Base-by-base conservation (phyloP, 495 filamentous ascomycete species). In the Podospora fimiseda region DNA sequence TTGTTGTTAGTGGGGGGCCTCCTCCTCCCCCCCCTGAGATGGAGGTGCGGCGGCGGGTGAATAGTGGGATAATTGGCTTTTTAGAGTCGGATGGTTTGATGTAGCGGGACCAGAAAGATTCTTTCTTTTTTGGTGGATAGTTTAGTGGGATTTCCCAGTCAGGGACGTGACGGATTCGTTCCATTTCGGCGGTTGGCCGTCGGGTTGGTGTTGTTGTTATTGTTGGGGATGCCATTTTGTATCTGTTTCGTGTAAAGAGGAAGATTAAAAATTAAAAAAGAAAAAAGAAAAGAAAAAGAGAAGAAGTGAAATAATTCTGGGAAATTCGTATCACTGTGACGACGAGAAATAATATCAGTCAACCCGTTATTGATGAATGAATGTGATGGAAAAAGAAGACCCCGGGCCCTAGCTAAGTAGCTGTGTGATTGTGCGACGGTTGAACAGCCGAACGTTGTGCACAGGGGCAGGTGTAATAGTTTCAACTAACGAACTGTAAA, bases 61-160 rank as follows among this genome's bases (percentile, higher is more conserved):
- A n/a, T n/a, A n/a, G n/a, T n/a, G 20, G 22, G 2, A n/a, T 9
- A 16, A 47, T 19, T 44, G 15, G 3, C n/a, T 15, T 21, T 3
- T n/a, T 33, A 2, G 44, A 47, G 20, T 2, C 8, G 2, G 6
- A 13, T n/a, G 43, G n/a, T 3, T 15, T 3, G 4, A 23, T n/a
- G 6, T 46, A 21, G 9, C 20, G 18, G n/a, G 20, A 14, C 14
- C 8, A 4, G 9, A 30, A 33, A 1, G 23, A 30, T 8, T 30
- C 14, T 22, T 24, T 47, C 44, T 47, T 47, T 11, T n/a, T 24
- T 9, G 11, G 5, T 33, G 44, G 44, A 23, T 24, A 30, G 44
- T 47, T 47, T n/a, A 24, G n/a, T 22, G 44, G 44, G 21, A 47
- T 33, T 24, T 47, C 44, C 44, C 44, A 47, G 16, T 47, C 44